These are phyloP conservation scores for Apiotrichum veenhuisii DNA, from an alignment of 1,284 basidiomycete genomes.

Conservation along the genomic window DNA sequence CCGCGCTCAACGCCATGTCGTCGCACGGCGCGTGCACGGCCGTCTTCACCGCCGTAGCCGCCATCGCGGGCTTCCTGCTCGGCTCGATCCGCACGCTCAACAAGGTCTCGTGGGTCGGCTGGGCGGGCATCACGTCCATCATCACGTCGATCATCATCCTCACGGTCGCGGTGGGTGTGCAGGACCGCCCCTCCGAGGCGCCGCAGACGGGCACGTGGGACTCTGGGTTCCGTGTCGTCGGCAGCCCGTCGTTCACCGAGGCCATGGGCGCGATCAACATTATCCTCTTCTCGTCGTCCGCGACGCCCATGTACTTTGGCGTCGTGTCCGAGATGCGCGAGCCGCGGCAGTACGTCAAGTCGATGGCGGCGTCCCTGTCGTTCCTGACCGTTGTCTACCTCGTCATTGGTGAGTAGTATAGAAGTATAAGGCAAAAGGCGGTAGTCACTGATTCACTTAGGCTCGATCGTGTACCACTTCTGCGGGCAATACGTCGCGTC, in stretches of 20 bases:
- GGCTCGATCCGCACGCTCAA: slow-evolving; percentile 35
- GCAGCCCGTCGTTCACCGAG: slow-evolving; percentile 27
- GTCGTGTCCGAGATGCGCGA: slow-evolving; percentile 29
- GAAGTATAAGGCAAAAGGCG: too few species aligned
- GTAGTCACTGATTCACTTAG: slow-evolving; percentile 10
- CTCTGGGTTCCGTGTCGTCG: slow-evolving; percentile 25
- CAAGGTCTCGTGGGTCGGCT: slow-evolving; percentile 38
- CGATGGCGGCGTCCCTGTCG: slow-evolving; percentile 21
- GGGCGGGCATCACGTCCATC: slow-evolving; percentile 36
- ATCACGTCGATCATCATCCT: slow-evolving; percentile 33
- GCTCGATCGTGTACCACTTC: slow-evolving; percentile 32
- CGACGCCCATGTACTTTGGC: slow-evolving; percentile 19
- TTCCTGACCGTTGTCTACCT: slow-evolving; percentile 24
- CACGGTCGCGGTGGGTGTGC: slow-evolving; percentile 40
- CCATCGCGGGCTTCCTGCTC: slow-evolving; percentile 31
- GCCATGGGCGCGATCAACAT: slow-evolving; percentile 24
- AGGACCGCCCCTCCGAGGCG: slow-evolving; percentile 41
- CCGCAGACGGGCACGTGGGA: slow-evolving; percentile 36
- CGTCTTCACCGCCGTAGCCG: slow-evolving; percentile 33
- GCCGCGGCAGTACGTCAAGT: slow-evolving; percentile 23
- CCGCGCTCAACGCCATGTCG: slow-evolving; percentile 36
- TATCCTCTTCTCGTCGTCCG: slow-evolving; percentile 15
- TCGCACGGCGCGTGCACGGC: slow-evolving; percentile 38
- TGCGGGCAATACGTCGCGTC: slow-evolving; percentile 29
- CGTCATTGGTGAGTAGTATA: not conserved